Evolutionary conservation across 1,284 basidiomycete genomes (phyloP).

Genomic region (Apiotrichum akiyoshidainum): DNA sequence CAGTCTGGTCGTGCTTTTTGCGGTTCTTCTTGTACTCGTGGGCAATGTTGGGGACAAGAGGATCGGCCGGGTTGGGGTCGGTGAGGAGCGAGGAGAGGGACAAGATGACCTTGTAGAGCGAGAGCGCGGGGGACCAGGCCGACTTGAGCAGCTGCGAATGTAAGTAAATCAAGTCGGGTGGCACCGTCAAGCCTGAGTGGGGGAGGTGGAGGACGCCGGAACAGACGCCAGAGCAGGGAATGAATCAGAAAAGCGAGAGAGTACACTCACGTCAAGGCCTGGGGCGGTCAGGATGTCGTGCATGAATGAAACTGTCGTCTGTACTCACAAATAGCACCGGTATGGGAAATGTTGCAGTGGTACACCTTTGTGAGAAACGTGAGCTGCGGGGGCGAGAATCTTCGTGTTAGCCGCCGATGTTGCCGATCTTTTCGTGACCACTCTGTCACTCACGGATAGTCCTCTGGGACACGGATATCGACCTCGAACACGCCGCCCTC

Average conservation of each 20-base stretch:
- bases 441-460: slow-evolving; percentile 70
- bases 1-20: slow-evolving; percentile 83
- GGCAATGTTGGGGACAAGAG: slow-evolving; percentile 55
- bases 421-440: not conserved
- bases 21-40: slow-evolving; percentile 89
- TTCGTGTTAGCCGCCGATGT: slow-evolving; percentile 41
- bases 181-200: not conserved
- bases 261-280: slow-evolving; percentile 46
- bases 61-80: slow-evolving; percentile 92
- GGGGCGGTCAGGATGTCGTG: slow-evolving; percentile 11
- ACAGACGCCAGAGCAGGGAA: not conserved
- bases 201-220: not conserved
- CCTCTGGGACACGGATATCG: slow-evolving; percentile 65
- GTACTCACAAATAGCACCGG: slow-evolving; percentile 50
- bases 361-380: slow-evolving; percentile 81
- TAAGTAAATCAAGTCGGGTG: not conserved
- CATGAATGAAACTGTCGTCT: not conserved
- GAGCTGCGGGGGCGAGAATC: slow-evolving; percentile 78
- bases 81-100: slow-evolving; percentile 96
- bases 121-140: slow-evolving; percentile 86
- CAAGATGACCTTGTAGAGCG: slow-evolving; percentile 85
- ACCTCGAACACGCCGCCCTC: slow-evolving; percentile 80
- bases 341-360: slow-evolving; percentile 85
- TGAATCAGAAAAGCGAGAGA: not conserved
- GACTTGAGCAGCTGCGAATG: slow-evolving; percentile 72